These are phyloP conservation scores for Ophiostoma ulmi DNA, from an alignment of 2,329 filamentous ascomycete genomes.

Conservation along the genomic window DNA sequence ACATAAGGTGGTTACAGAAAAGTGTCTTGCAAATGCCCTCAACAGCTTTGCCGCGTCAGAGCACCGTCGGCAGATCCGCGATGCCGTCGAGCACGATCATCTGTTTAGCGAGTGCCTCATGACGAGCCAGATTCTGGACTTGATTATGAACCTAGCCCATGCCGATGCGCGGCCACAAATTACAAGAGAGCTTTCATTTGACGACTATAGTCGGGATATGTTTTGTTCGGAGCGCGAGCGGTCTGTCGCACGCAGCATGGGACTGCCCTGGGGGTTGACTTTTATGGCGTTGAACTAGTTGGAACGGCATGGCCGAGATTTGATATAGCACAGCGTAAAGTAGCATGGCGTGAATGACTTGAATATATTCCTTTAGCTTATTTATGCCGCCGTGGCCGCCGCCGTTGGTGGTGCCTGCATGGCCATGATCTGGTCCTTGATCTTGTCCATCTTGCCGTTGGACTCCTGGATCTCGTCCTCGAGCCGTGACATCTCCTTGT, in stretches of 20 bases:
- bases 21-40: constrained; percentile 32
- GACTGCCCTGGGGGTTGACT: constrained; percentile 37
- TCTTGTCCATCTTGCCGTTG: constrained; percentile 53
- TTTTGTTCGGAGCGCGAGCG: constrained; percentile 33
- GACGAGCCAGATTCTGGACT: constrained; percentile 33
- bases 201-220: constrained; percentile 30
- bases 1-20: constrained; percentile 1
- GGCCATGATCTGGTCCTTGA: constrained; percentile 57
- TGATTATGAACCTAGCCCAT: constrained; percentile 34
- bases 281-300: constrained; percentile 38
- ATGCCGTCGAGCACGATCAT: constrained; percentile 32
- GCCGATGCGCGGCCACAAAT: constrained; percentile 24
- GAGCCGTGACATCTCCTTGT: constrained; percentile 69
- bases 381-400: background rate
- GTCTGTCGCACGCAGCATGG: constrained; percentile 35
- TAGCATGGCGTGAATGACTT: background rate
- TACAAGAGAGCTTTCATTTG: constrained; percentile 22
- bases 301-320: too few relatives aligned
- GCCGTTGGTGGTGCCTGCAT: constrained; percentile 43
- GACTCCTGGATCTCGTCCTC: constrained; percentile 52
- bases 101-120: constrained; percentile 36
- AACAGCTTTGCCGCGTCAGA: constrained; percentile 33
- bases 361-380: background rate
- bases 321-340: background rate
- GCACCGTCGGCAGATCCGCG: constrained; percentile 32